Percentiles rank a stretch among this genome's conserved stretches.
Evolutionary conservation across 192 early-diverging fungal genomes (phyloP).

Genomic region (Entophlyctis helioformis): DNA sequence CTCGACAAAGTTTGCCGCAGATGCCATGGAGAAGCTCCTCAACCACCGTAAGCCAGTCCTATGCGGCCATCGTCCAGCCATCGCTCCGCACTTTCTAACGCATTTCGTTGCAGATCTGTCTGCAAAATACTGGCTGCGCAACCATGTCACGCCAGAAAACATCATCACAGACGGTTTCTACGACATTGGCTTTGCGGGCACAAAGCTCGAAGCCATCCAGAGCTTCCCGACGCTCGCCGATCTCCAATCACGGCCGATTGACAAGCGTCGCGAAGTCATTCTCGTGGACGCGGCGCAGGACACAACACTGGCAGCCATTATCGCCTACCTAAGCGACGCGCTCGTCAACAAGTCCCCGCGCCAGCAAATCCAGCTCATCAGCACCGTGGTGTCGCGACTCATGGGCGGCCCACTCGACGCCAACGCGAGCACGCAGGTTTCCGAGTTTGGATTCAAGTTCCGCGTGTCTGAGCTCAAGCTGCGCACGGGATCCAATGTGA

Average conservation of each 20-base stretch:
- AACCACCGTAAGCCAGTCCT: conserved; percentile 28
- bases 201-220: conserved; percentile 11
- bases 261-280: conserved; percentile 38
- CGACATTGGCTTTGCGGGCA: conserved; percentile 37
- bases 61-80: too few species aligned
- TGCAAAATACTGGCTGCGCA: conserved; percentile 45
- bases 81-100: too few species aligned
- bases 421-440: conserved; percentile 2
- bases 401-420: conserved; percentile 35
- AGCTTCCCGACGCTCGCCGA: conserved; percentile 27
- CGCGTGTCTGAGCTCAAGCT: conserved; percentile 40
- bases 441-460: conserved; percentile 34
- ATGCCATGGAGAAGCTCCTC: conserved; percentile 44
- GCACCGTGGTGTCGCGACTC: conserved; percentile 21
- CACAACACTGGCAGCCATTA: conserved; percentile 10
- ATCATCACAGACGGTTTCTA: conserved; percentile 37
- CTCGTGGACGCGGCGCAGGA: conserved; percentile 27
- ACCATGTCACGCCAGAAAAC: conserved; percentile 28
- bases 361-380: conserved; percentile 29
- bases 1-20: conserved; percentile 32
- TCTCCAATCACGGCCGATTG: conserved; percentile 15
- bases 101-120: conserved; percentile 35
- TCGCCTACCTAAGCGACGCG: neutral
- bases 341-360: conserved; percentile 4
- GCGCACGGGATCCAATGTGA: conserved; percentile 22